Base-by-base conservation (phyloP, 192 early-diverging fungal species). In the Umbelopsis ramanniana region DNA sequence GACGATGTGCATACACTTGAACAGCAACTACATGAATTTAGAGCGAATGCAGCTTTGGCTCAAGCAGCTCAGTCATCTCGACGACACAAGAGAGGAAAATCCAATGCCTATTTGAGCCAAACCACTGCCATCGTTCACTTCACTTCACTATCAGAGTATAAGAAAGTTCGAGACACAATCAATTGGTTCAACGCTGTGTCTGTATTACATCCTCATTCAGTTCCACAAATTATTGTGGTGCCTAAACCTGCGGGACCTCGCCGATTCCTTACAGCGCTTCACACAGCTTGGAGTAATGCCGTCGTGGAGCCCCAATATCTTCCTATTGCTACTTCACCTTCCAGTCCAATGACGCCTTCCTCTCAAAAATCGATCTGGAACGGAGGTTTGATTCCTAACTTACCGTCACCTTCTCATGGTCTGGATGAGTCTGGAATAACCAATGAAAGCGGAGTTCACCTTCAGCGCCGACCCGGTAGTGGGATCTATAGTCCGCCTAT, bases 201-300 rank as follows among this genome's bases (percentile, higher is more conserved):
- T 35, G 43, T 68, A 0, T 23, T 74, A 0, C 38, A 52, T 6
- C 72, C 70, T 19, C 52, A 76, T 29, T 38, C 67, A 4, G 75
- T 85, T 50, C 87, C 85, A 10, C 83, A 85, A 38, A 78, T 89
- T 11, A 68, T 89, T 15, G 86, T 90, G 8, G 77, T 90, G 33
- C 85, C 88, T 12, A 90, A 90, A 63, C 88, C 88, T 5, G 87
- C 85, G 33, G 88, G 88, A 12, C 88, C 88, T 12, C 74, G 87
- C 7, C 73, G 87, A 19, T 83, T 87, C 29, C 66, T 90, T 50
- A 85, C 84, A 0, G 87, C 87, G 2, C 74, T 90, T 15, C 87
- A 87, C 69, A 86, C 85, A 6, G 84, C 87, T 12, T 81, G 83
- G 47, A 79, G 84, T 68, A 82, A 80, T 35, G 81, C 82, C 1